These are phyloP conservation scores for Penicillium capsulatum DNA, from an alignment of 2,329 filamentous ascomycete species.

Conservation along the genomic window DNA sequence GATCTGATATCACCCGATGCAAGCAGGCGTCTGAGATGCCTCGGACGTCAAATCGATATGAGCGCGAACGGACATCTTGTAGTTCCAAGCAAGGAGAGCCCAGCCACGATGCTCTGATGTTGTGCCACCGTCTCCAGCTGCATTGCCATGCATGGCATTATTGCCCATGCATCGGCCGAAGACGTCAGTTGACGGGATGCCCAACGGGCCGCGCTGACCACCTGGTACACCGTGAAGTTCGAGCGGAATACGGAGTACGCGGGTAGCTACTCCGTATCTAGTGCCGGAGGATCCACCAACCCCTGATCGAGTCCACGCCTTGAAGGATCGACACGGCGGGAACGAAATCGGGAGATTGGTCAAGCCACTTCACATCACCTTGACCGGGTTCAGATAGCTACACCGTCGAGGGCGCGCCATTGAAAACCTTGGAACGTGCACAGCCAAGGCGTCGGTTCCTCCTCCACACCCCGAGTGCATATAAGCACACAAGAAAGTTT, in stretches of 20 bases:
- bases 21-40: background rate
- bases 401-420: too few species aligned
- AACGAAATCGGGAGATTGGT: too few species aligned
- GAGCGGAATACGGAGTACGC: too few species aligned
- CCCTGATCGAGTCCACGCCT: too few species aligned
- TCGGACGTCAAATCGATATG: slow-evolving; percentile 1
- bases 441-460: background rate
- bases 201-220: slow-evolving; percentile 3
- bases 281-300: too few species aligned
- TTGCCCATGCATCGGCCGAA: background rate
- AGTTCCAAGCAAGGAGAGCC: slow-evolving; percentile 12
- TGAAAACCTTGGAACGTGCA: background rate
- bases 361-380: too few species aligned
- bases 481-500: slow-evolving; percentile 19
- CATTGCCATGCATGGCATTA: background rate
- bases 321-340: too few species aligned
- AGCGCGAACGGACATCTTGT: background rate
- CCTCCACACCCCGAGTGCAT: background rate
- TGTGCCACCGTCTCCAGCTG: slow-evolving; percentile 3
- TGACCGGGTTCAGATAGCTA: too few species aligned
- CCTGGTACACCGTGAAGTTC: too few species aligned
- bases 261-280: too few species aligned
- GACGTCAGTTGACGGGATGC: slow-evolving; percentile 1
- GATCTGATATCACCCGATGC: background rate
- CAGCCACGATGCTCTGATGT: background rate